Base-by-base conservation (phyloP, 345 rosid species). In the Eucalyptus brandiana region DNA sequence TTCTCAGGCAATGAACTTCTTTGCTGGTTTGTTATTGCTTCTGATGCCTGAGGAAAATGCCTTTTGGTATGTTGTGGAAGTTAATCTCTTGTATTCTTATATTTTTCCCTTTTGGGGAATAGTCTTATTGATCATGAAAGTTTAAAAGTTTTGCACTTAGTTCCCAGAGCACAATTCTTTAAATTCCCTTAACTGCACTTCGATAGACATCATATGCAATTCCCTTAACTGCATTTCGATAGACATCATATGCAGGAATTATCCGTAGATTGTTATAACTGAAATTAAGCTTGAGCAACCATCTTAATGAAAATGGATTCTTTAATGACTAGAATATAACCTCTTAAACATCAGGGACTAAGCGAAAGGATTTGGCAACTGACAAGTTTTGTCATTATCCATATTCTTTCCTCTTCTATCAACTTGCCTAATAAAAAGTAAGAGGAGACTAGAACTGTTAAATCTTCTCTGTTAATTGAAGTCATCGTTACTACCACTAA, bases 21-120 rank as follows among this genome's bases (percentile, higher is more conserved):
- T 98, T 93, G 99, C 99, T 92, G 99, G 99, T 50, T 83, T 97
- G 86, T 94, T 98, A 92, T 96, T 98, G 91, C 98, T 98, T 80
- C 89, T 98, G 94, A 98, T 98, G 99, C 99, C 99, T 13, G 99
- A 98, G 92, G 99, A 98, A 92, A 96, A 98, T 93, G 99, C 99
- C 81, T 98, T 98, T 93, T 98, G 99, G 99, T 98, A 97, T 87
- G 94, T 94, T 92, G 88, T 76, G 81, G 91, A 90, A 89, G 90
- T 87, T 76, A 87, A 42, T 88, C 86, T 56, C 88, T 88, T 87
- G 40, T 51, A 40, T 42, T 76, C 28, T 40, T 37, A 21, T 76
- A 37, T 11, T 72, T 40, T 37, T 80, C 76, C 48, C 87, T 65
- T 76, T 76, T 23, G 85, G 47, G 47, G 47, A 40, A 37, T 76